Evolutionary conservation across 768 basidiomycete species (phyloP).

Genomic region (Phallus indusiatus): DNA sequence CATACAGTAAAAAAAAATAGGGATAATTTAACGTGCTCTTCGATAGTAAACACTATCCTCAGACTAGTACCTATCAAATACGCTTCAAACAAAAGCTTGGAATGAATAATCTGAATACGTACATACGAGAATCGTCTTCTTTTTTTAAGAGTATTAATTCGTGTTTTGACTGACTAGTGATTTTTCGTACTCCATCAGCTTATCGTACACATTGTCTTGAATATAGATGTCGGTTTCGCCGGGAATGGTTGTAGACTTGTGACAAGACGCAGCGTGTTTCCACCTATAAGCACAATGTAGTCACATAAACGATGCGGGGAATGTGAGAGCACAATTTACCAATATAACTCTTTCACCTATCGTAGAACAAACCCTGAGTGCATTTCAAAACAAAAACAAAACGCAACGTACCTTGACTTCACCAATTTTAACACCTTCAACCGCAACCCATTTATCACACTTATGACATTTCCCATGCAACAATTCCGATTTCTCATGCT

Average conservation of each 20-base stretch:
- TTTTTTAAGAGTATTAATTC: too few relatives aligned
- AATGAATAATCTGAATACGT: too few relatives aligned
- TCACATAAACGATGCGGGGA: too few relatives aligned
- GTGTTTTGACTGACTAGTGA: too few relatives aligned
- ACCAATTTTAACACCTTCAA: slow-evolving; percentile 67
- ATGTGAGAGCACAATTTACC: too few relatives aligned
- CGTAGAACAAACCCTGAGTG: background rate
- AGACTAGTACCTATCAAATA: too few relatives aligned
- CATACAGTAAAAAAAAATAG: too few relatives aligned
- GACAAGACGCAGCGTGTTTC: slow-evolving; percentile 78
- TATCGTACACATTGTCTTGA: slow-evolving; percentile 33
- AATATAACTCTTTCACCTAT: slow-evolving; percentile 66
- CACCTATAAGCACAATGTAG: slow-evolving; percentile 42
- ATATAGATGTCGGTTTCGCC: slow-evolving; percentile 53
- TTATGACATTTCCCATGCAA: slow-evolving; percentile 72
- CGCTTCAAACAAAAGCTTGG: too few relatives aligned
- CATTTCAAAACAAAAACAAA: background rate
- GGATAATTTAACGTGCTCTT: too few relatives aligned
- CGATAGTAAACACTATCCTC: too few relatives aligned
- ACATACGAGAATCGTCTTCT: too few relatives aligned
- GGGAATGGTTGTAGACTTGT: slow-evolving; percentile 43
- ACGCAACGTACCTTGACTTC: slow-evolving; percentile 49
- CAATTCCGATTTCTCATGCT: slow-evolving; percentile 49
- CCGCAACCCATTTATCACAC: slow-evolving; percentile 60
- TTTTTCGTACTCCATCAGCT: slow-evolving; percentile 5